phyloP scores from a whole-genome alignment of 2,329 filamentous ascomycete genomes.

The Ceratocystis eucalypticola region DNA sequence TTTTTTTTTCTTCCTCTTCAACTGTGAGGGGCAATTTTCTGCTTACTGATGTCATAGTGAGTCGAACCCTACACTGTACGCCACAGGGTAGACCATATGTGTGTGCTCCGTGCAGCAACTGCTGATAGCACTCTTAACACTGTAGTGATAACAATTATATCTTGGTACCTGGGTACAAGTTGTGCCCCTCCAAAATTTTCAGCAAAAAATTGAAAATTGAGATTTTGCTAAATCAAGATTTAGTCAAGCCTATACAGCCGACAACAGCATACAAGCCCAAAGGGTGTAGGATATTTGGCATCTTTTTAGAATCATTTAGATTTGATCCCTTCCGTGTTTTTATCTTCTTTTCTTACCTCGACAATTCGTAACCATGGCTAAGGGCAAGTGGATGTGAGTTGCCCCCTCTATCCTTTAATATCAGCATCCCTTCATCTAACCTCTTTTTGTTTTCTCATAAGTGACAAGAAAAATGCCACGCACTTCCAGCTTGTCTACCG shows the following conservation, averaged over 20 bases:
- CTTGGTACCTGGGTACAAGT: neutral
- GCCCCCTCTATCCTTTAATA: too few species aligned
- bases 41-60: conserved; percentile 19
- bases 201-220: neutral
- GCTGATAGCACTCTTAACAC: conserved; percentile 10
- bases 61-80: conserved; percentile 16
- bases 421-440: neutral
- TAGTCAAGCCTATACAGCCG: too few species aligned
- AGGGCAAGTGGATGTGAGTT: conserved; percentile 53
- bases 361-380: conserved; percentile 50
- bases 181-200: conserved; percentile 19
- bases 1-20: neutral
- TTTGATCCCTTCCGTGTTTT: neutral
- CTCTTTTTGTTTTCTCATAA: conserved; percentile 24
- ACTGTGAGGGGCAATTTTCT: conserved; percentile 18
- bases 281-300: too few species aligned
- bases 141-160: neutral
- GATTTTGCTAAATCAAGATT: neutral
- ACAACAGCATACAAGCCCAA: too few species aligned
- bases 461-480: conserved; percentile 78
- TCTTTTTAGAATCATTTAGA: neutral
- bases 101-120: neutral
- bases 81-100: neutral
- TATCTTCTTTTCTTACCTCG: neutral
- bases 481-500: conserved; percentile 92